Percentiles rank a stretch among this genome's conserved stretches.
Evolutionary conservation across 2,329 filamentous ascomycete species (phyloP).

Genomic region (Aureobasidium sp.): DNA sequence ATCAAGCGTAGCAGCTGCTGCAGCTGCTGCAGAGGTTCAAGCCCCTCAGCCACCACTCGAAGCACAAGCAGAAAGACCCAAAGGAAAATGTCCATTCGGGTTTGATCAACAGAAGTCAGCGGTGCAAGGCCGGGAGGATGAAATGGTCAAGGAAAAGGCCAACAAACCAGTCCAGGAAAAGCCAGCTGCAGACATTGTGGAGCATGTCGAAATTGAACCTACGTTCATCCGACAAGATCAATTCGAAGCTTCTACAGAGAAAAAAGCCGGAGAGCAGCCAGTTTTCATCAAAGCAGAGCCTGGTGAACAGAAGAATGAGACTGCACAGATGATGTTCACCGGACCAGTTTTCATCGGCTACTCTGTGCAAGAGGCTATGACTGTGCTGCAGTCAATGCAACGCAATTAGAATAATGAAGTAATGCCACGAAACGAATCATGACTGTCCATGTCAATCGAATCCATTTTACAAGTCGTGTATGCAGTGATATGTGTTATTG

Average conservation of each 20-base stretch:
- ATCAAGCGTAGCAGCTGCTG: slow-evolving; percentile 29
- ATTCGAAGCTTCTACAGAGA: neutral
- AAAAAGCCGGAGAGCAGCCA: neutral
- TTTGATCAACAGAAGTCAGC: slow-evolving; percentile 18
- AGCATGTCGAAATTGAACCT: slow-evolving; percentile 6
- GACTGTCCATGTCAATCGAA: neutral
- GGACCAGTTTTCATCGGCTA: slow-evolving; percentile 94
- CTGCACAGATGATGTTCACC: slow-evolving; percentile 73
- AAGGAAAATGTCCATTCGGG: slow-evolving; percentile 53
- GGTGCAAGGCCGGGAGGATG: neutral
- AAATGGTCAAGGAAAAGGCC: neutral
- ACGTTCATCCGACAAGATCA: neutral
- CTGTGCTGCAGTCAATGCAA: slow-evolving; percentile 53
- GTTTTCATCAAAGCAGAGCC: slow-evolving; percentile 4
- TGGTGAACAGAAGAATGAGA: slow-evolving; percentile 25
- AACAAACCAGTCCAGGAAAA: neutral
- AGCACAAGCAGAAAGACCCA: slow-evolving; percentile 17
- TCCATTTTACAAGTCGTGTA: neutral
- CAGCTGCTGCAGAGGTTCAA: slow-evolving; percentile 14
- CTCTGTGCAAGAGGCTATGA: slow-evolving; percentile 71
- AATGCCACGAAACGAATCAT: slow-evolving; percentile 9
- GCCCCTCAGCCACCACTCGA: neutral
- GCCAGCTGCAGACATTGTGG: neutral
- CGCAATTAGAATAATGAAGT: neutral
- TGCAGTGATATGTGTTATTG: neutral